Conservation (phyloP, 176 grass and related monocot genomes). For the Oropetium thomaeum region DNA sequence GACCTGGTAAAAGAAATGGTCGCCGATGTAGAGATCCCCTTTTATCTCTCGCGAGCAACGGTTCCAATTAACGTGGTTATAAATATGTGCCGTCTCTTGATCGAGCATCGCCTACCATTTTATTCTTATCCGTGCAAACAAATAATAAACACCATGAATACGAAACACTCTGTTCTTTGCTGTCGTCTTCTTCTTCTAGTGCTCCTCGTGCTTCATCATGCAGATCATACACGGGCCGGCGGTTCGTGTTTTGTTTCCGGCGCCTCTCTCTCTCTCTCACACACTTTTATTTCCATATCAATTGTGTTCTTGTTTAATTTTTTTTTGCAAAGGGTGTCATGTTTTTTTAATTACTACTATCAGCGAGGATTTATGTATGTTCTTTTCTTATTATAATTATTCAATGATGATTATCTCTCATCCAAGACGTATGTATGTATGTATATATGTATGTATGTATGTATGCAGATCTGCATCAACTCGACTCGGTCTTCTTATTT, state of each 20-base stretch:
- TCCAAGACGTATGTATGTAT: neutral
- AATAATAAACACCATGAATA: neutral
- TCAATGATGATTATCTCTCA: neutral
- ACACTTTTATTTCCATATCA: no score
- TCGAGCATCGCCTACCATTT: neutral
- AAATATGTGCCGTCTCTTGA: neutral
- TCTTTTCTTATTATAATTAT: no score
- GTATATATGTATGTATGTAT: no score
- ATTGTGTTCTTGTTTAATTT: neutral
- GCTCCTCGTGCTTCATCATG: neutral
- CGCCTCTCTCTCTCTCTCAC: no score
- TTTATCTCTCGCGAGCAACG: neutral
- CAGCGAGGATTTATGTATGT: no score
- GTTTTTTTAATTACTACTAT: no score
- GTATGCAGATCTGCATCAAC: no score
- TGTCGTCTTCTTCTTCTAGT: neutral
- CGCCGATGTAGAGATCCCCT: neutral
- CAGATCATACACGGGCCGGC: neutral
- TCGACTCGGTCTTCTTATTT: no score
- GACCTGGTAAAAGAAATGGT: neutral
- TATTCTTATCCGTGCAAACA: neutral
- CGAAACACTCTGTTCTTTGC: neutral
- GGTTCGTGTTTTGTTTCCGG: neutral
- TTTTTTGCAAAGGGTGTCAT: no score
- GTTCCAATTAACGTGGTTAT: neutral